These are phyloP conservation scores for Saturnispora sanitii DNA, from an alignment of 805 yeast genomes.

Conservation along the genomic window DNA sequence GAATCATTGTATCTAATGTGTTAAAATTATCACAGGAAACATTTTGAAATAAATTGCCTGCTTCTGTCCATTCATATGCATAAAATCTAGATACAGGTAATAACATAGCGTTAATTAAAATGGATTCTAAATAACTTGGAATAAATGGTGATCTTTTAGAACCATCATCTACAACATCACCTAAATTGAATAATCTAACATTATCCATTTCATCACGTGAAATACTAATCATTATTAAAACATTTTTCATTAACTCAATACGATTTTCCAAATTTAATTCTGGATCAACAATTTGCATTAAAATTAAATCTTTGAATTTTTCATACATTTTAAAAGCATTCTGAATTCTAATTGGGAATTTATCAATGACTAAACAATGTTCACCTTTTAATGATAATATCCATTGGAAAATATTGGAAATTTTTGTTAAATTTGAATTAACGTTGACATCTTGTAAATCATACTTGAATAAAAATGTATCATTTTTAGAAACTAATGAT, in stretches of 20 bases:
- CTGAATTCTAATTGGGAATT: constrained; percentile 62
- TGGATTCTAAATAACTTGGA: constrained; percentile 81
- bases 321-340: constrained; percentile 56
- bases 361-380: constrained; percentile 7
- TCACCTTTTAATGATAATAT: constrained; percentile 45
- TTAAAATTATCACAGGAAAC: constrained; percentile 11
- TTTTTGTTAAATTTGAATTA: constrained; percentile 45
- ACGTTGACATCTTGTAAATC: constrained; percentile 31
- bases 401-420: constrained; percentile 66
- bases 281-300: constrained; percentile 54
- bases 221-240: constrained; percentile 56
- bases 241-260: constrained; percentile 55
- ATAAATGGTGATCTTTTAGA: constrained; percentile 40
- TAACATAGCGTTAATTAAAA: constrained; percentile 60
- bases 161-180: too few relatives aligned
- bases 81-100: constrained; percentile 73
- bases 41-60: constrained; percentile 31
- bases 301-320: constrained; percentile 55
- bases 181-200: constrained; percentile 34
- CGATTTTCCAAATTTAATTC: constrained; percentile 50
- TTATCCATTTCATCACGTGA: constrained; percentile 58
- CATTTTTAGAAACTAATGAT: constrained; percentile 48
- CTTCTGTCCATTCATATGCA: constrained; percentile 58
- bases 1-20: constrained; percentile 19
- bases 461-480: constrained; percentile 48